A percentile compares a stretch with the other conserved stretches of the same genome.
These are phyloP conservation scores for Euphorbia celastroides DNA, from an alignment of 441 rosid species.

Conservation along the genomic window DNA sequence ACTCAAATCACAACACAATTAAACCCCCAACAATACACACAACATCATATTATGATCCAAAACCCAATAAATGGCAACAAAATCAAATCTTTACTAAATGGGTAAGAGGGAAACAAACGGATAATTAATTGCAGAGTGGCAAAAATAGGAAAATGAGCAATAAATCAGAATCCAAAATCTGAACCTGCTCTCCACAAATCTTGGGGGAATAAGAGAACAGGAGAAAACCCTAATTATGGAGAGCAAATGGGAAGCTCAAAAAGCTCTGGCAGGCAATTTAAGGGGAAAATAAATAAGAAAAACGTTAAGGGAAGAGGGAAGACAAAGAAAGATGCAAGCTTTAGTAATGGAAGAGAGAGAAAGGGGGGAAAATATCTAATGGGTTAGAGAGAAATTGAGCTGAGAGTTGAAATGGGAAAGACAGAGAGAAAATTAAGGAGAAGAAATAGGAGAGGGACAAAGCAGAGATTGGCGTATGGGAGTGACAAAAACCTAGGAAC, in stretches of 20 bases:
- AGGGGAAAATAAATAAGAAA: constrained; percentile 6
- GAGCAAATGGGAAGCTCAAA: neutral
- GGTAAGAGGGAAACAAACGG: constrained; percentile 8
- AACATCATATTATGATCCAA: neutral
- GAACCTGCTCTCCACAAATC: neutral
- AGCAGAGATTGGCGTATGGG: neutral
- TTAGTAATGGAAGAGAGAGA: constrained; percentile 3
- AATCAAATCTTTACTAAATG: constrained; percentile 17
- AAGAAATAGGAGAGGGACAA: neutral
- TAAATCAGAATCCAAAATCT: neutral
- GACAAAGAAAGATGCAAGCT: neutral
- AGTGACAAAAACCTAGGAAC: constrained; percentile 5
- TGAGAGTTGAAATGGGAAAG: no score
- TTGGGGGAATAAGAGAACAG: constrained; percentile 12
- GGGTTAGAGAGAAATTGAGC: neutral
- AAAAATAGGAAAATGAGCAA: neutral
- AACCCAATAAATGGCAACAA: neutral
- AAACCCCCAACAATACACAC: neutral
- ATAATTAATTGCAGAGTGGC: neutral
- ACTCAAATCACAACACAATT: constrained; percentile 16
- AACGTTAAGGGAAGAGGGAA: constrained; percentile 7
- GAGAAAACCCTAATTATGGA: neutral
- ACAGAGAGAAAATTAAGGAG: neutral
- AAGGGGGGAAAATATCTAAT: neutral
- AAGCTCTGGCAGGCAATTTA: neutral